Evolutionary conservation across 495 filamentous ascomycete genomes (phyloP), one percentile per base, ranked within the genome.

Genomic region (Penicillium goetzii): DNA sequence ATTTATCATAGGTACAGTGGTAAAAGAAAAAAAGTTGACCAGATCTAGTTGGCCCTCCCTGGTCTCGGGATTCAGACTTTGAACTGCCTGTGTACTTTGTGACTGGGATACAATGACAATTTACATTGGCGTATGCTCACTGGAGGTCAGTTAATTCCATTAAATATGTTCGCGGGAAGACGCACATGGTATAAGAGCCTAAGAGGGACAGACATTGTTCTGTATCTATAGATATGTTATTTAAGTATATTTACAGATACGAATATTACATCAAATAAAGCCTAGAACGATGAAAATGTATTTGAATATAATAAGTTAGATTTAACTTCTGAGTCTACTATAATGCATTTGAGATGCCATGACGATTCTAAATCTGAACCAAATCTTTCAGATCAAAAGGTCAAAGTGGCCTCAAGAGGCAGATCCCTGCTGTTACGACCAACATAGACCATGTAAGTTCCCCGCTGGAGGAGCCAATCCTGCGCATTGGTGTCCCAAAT

Each of bases 401-500:
- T 58, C 23, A 66, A 56, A 33, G 59, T 58, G 5, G 54, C n/a
- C 47, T 33, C 23, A 33, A 66, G 52, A 12, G 64, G 62, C 14
- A 76, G 49, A 59, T 76, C 68, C 21, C 62, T 49, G 47, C 70
- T 72, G 41, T 81, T 85, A 21, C 76, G 76, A 2, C 89, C 88
- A 14, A 95, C 89, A 70, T 82, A 89, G 38, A 80, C 65, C 25
- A 69, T 62, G 50, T 75, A 81, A 30, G 63, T 58, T 15, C 72
- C 77, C 30, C 43, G 58, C 50, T 82, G 82, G 61, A 87, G 61
- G 32, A 77, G 64, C 89, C 88, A 92, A 33, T 81, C 73, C 77
- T 91, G 89, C 36, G 73, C 75, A 14, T 66, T 74, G 0, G 80
- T 76, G 72, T 90, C 85, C 89, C 89, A 92, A 9, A 83, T 82